These are phyloP conservation scores for Hymenoscyphus fructigenus DNA, from an alignment of 2,329 filamentous ascomycete species.

Conservation along the genomic window DNA sequence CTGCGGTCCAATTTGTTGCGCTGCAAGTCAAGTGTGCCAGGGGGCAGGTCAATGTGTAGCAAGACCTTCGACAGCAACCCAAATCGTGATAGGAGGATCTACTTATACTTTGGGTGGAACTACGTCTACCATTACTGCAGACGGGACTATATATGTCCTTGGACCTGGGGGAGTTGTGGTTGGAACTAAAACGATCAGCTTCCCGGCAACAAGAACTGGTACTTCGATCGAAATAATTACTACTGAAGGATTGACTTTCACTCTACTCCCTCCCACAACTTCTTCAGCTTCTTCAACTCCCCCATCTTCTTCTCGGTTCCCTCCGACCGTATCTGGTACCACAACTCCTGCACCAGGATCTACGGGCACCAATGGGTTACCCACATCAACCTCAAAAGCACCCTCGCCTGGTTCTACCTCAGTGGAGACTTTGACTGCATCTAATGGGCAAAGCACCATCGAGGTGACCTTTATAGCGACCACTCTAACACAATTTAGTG, in stretches of 20 bases:
- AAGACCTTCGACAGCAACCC: no score
- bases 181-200: no score
- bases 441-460: background rate
- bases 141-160: no score
- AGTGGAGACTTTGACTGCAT: background rate
- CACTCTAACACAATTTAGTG: background rate
- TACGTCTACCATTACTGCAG: no score
- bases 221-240: no score
- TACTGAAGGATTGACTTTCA: background rate
- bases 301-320: background rate
- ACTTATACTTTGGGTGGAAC: no score
- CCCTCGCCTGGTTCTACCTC: background rate
- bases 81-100: no score
- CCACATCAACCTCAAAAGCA: background rate
- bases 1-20: no score
- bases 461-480: background rate
- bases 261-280: background rate
- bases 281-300: background rate
- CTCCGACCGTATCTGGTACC: background rate
- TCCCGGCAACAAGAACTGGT: no score
- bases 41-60: no score
- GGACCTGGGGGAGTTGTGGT: no score
- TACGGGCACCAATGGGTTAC: background rate
- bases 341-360: background rate
- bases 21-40: no score